Evolutionary conservation across 257 asterid genomes (phyloP).

Genomic region (Solanum pimpinellifolium): DNA sequence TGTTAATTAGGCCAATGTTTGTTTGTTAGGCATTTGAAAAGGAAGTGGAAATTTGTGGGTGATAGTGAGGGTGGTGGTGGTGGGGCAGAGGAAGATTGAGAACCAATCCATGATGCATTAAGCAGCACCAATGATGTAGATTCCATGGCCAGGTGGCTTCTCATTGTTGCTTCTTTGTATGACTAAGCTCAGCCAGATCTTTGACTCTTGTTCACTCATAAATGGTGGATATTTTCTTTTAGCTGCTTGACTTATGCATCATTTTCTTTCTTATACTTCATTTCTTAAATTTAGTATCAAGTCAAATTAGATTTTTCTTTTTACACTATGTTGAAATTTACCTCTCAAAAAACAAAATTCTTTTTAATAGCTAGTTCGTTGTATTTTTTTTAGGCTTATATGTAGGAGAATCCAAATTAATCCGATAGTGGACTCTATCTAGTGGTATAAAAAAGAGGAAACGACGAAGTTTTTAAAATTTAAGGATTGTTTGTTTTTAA

Average conservation of each 20-base stretch:
- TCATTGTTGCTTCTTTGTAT: not conserved
- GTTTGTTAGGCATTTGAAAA: not conserved
- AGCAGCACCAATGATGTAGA: conserved; percentile 30
- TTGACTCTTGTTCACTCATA: not conserved
- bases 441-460: not conserved
- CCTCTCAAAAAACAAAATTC: not conserved
- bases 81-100: conserved; percentile 29
- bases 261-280: too few species aligned
- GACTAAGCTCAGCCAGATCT: conserved; percentile 15
- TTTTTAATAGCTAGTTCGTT: not conserved
- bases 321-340: too few species aligned
- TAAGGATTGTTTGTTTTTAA: not conserved
- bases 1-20: not conserved
- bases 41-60: not conserved
- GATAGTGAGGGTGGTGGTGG: conserved; percentile 3
- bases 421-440: not conserved
- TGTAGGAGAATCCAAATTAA: not conserved
- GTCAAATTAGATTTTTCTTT: too few species aligned
- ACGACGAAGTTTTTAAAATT: not conserved
- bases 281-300: too few species aligned
- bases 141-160: conserved; percentile 35
- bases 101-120: conserved; percentile 34
- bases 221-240: not conserved
- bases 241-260: not conserved
- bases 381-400: not conserved